A percentile compares a stretch with the other conserved stretches of the same genome.
These are phyloP conservation scores for Ophiostoma novo-ulmi DNA, from an alignment of 2,329 filamentous ascomycete genomes.

Conservation along the genomic window DNA sequence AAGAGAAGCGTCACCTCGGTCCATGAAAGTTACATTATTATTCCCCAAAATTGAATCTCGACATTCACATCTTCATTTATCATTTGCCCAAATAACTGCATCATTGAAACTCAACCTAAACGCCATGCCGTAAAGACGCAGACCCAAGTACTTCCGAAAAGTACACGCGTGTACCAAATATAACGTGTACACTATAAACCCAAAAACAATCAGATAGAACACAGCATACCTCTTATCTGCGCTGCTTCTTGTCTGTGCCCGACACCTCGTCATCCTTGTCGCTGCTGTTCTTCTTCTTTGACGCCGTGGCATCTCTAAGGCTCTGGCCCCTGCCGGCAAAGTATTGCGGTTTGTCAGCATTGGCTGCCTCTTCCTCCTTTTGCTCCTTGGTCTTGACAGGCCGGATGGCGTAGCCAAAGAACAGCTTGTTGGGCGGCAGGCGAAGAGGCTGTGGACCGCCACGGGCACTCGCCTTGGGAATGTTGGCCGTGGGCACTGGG, in stretches of 20 bases:
- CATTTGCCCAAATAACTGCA: background rate
- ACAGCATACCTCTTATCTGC: conserved; percentile 30
- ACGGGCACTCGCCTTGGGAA: background rate
- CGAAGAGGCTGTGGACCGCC: conserved; percentile 76
- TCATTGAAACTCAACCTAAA: background rate
- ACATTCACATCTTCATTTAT: background rate
- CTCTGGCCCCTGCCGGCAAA: conserved; percentile 85
- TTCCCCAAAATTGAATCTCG: background rate
- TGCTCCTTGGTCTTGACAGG: conserved; percentile 76
- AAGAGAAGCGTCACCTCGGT: background rate
- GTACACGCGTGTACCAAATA: background rate
- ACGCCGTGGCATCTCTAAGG: conserved; percentile 51
- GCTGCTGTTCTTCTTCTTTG: conserved; percentile 53
- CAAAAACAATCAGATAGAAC: background rate
- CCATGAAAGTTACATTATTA: background rate
- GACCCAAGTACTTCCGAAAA: background rate
- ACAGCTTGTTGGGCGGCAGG: conserved; percentile 81
- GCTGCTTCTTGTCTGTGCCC: conserved; percentile 44
- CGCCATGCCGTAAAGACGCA: conserved; percentile 14
- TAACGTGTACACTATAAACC: background rate
- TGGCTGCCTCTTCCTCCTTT: conserved; percentile 60
- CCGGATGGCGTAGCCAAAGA: conserved; percentile 93
- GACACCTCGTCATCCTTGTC: conserved; percentile 47
- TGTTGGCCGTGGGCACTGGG: conserved; percentile 37
- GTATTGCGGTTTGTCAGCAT: conserved; percentile 59